Conservation (phyloP, 2,329 filamentous ascomycete species). For the Scytalidium sp. region DNA sequence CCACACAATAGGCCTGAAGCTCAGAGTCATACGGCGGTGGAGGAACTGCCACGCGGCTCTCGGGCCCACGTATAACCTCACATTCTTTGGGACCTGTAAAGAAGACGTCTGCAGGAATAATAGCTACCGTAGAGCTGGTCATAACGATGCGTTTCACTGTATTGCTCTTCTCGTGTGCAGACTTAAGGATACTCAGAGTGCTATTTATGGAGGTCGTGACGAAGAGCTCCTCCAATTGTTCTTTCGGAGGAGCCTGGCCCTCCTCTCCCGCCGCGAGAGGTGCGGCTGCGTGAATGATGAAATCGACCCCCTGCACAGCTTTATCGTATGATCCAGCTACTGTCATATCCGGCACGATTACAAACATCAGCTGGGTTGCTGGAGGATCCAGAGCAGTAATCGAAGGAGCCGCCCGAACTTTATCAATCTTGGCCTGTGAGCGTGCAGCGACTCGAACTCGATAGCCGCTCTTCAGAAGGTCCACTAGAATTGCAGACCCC, state of each 20-base stretch:
- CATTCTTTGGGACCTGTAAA: neutral
- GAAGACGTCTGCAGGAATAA: slow-evolving; percentile 14
- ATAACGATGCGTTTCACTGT: slow-evolving; percentile 23
- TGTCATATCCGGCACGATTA: slow-evolving; percentile 31
- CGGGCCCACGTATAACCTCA: neutral
- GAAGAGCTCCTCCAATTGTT: slow-evolving; percentile 5
- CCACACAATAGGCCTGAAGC: slow-evolving; percentile 31
- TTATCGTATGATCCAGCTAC: slow-evolving; percentile 32
- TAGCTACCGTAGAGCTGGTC: slow-evolving; percentile 25
- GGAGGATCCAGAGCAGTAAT: slow-evolving; percentile 21
- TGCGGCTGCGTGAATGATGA: slow-evolving; percentile 21
- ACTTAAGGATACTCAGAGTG: slow-evolving; percentile 21
- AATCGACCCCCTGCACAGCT: slow-evolving; percentile 31
- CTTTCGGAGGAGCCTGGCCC: slow-evolving; percentile 27
- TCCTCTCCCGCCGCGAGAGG: slow-evolving; percentile 25
- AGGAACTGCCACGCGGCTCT: slow-evolving; percentile 4
- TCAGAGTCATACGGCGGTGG: slow-evolving; percentile 6
- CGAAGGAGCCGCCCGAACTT: slow-evolving; percentile 22
- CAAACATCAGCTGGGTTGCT: slow-evolving; percentile 12
- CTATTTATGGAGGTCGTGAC: slow-evolving; percentile 13
- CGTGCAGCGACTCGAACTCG: slow-evolving; percentile 34
- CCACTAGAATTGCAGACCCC: slow-evolving; percentile 30
- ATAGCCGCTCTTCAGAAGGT: slow-evolving; percentile 32
- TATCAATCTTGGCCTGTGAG: slow-evolving; percentile 26
- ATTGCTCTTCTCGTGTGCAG: slow-evolving; percentile 15